Base-by-base conservation (phyloP, 805 yeast genomes). In the Wickerhamomyces silvicola region DNA sequence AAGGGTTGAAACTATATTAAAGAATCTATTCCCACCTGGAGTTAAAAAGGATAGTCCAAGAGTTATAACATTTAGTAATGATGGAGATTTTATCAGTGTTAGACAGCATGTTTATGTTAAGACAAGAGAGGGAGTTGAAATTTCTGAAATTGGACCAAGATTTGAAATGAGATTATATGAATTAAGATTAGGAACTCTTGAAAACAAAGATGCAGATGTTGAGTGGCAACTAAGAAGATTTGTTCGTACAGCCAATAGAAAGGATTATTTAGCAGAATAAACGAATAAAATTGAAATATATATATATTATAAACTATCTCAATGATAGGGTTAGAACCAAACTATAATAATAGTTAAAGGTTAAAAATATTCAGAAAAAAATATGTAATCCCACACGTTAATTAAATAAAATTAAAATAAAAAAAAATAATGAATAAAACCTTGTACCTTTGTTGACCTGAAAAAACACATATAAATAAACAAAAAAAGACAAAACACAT, bases 81-180 rank as follows among this genome's bases (percentile, higher is more conserved):
- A 75, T 33, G 95, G 86, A 29, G 99, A 92, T 60, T 92, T 77
- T 52, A 90, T 92, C 39, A 76, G 87, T 39, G 97, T 92, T 5
- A 74, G 99, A 58, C 98, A 92, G 52, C 99, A 92, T 54, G 81
- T 92, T 2, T 92, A 83, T 55, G 95, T 87, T 5, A 80, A 76
- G 53, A 86, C 96, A 0, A 79, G 81, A 45, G 95, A 87, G 41
- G 71, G 77, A 22, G 95, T 87, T 2, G 97, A 92, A 56, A 60
- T 92, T 35, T 88, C 96, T 37, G 99, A 92, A 56, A 82, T 92
- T 22, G 99, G 99, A 0, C 99, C 99, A n/a, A 68, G 99, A 41
- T 92, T 92, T 49, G 98, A 92, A 60, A 88, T 92, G 97, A 75
- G 87, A 54, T 63, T 92, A 43, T 92, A 77, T 56, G 97, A 90